These are phyloP conservation scores for Calycina herbarum DNA, from an alignment of 2,329 filamentous ascomycete genomes.

Conservation along the genomic window DNA sequence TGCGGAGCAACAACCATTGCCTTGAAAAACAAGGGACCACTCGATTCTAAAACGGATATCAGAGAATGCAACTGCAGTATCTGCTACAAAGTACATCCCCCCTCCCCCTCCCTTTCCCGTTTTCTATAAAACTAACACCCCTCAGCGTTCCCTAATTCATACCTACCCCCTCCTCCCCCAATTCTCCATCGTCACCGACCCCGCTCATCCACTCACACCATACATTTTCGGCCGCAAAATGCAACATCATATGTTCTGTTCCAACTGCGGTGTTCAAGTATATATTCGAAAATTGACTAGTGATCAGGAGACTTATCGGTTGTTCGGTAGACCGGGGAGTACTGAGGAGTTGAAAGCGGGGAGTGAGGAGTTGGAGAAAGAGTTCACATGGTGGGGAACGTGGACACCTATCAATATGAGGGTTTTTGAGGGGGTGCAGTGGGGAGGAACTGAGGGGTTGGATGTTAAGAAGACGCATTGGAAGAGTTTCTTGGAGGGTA, in stretches of 20 bases:
- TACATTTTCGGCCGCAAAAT: slow-evolving; percentile 12
- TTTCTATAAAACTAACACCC: neutral
- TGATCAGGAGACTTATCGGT: slow-evolving; percentile 1
- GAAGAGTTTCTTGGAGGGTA: slow-evolving; percentile 7
- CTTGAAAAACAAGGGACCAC: slow-evolving; percentile 20
- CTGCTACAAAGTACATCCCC: slow-evolving; percentile 6
- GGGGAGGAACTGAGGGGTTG: slow-evolving; percentile 3
- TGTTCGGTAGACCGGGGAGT: neutral
- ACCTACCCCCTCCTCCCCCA: neutral
- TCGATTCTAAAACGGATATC: slow-evolving; percentile 15
- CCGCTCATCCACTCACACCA: neutral
- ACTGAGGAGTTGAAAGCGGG: neutral
- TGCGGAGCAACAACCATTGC: slow-evolving; percentile 26
- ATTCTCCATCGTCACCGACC: slow-evolving; percentile 1
- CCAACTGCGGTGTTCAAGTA: slow-evolving; percentile 10
- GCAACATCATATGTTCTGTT: slow-evolving; percentile 13
- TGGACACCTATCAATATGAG: slow-evolving; percentile 9
- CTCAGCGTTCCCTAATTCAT: slow-evolving; percentile 7
- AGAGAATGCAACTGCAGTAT: slow-evolving; percentile 29
- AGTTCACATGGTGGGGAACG: neutral
- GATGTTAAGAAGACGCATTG: slow-evolving; percentile 8
- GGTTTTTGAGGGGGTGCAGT: slow-evolving; percentile 11
- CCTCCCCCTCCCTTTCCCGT: neutral
- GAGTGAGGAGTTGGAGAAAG: slow-evolving; percentile 5
- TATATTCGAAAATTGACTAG: neutral